Conservation (phyloP, 2,329 filamentous ascomycete species). For the Phaeophleospora eucalypticola region DNA sequence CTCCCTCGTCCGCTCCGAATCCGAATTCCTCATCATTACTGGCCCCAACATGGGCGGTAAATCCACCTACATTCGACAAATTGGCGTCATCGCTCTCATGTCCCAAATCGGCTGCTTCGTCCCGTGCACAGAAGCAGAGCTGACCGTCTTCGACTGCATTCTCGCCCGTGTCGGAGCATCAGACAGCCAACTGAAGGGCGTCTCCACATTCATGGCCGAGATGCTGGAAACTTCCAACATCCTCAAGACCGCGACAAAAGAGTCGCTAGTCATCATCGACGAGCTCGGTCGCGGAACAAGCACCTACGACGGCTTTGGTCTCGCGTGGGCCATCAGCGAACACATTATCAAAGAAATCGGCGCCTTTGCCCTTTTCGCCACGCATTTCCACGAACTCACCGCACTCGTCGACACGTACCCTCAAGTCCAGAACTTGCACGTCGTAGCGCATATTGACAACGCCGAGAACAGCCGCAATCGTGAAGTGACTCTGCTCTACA, state of each 20-base stretch:
- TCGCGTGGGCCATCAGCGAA: slow-evolving; percentile 99
- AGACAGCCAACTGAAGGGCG: slow-evolving; percentile 94
- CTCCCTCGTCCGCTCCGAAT: slow-evolving; percentile 68
- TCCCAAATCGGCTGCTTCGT: slow-evolving; percentile 96
- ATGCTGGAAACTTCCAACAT: slow-evolving; percentile 99
- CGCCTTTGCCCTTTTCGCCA: slow-evolving; percentile 92
- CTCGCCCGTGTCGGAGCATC: slow-evolving; percentile 92
- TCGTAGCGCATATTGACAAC: slow-evolving; percentile 81
- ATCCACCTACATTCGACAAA: slow-evolving; percentile 96
- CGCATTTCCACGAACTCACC: slow-evolving; percentile 96
- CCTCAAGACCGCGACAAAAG: slow-evolving; percentile 89
- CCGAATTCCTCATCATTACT: slow-evolving; percentile 92
- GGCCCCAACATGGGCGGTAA: slow-evolving; percentile 99
- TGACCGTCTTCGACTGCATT: slow-evolving; percentile 95
- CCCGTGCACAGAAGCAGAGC: slow-evolving; percentile 80
- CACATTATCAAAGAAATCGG: slow-evolving; percentile 95
- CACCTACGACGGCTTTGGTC: slow-evolving; percentile 95
- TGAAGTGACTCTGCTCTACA: slow-evolving; percentile 93
- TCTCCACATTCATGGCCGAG: slow-evolving; percentile 99
- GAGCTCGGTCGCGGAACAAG: slow-evolving; percentile 94
- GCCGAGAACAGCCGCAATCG: slow-evolving; percentile 54
- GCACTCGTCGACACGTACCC: slow-evolving; percentile 81
- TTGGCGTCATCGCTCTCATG: slow-evolving; percentile 95
- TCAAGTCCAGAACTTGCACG: slow-evolving; percentile 88
- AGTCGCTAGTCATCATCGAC: slow-evolving; percentile 97